Percentiles rank a stretch among this genome's conserved stretches.
Conservation (phyloP, 805 yeast species). For the Barnettozyma salicaria region DNA sequence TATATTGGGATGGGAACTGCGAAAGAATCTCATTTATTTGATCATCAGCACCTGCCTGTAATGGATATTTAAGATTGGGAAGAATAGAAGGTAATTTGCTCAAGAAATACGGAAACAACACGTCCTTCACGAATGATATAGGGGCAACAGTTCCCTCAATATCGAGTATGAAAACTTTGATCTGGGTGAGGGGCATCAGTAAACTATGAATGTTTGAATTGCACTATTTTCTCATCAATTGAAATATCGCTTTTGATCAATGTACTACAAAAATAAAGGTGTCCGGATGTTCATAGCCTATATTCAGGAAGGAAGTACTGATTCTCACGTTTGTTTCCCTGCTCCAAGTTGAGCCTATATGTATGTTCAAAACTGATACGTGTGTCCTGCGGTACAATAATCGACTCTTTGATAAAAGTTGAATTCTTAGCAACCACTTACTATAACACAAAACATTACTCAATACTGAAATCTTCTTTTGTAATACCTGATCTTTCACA, state of each 20-base stretch:
- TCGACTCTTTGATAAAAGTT: too few species aligned
- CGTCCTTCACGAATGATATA: constrained; percentile 78
- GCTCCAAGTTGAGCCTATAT: too few species aligned
- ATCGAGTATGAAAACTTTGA: constrained; percentile 48
- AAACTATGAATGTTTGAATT: not conserved
- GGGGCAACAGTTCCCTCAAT: constrained; percentile 95
- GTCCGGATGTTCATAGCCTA: too few species aligned
- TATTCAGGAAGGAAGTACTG: too few species aligned
- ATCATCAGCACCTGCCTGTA: constrained; percentile 21
- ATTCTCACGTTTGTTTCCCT: too few species aligned
- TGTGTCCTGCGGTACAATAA: too few species aligned
- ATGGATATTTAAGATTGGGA: constrained; percentile 22
- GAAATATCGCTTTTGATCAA: too few species aligned
- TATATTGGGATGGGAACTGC: constrained; percentile 21
- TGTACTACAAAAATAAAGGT: too few species aligned
- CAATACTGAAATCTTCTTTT: constrained; percentile 14
- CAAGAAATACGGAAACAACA: constrained; percentile 70
- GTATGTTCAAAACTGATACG: too few species aligned
- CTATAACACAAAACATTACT: too few species aligned
- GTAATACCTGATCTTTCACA: constrained; percentile 42
- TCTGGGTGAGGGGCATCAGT: not conserved
- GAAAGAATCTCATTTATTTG: constrained; percentile 20
- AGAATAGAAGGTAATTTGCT: constrained; percentile 40
- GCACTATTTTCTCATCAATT: not conserved
- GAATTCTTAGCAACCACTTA: too few species aligned